A percentile compares a stretch with the other conserved stretches of the same genome.
Evolutionary conservation across 2,329 filamentous ascomycete genomes (phyloP).

Genomic region (Aspergillus neoniger): DNA sequence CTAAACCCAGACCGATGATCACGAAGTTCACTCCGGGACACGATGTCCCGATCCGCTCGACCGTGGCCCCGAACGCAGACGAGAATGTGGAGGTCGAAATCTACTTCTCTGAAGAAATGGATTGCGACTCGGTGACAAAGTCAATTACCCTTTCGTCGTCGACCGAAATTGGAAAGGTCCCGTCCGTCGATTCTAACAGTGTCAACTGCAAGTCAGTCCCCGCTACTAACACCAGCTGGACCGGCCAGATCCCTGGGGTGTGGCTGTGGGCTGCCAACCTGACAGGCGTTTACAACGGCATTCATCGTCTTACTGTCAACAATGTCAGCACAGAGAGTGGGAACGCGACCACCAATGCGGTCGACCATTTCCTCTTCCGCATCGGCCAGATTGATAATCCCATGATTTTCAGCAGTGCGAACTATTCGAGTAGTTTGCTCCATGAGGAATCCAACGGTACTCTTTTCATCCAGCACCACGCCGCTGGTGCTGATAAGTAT

Average conservation of each 20-base stretch:
- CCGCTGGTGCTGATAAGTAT: slow-evolving; percentile 62
- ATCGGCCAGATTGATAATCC: slow-evolving; percentile 60
- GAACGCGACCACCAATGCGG: slow-evolving; percentile 50
- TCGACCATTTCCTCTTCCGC: slow-evolving; percentile 60
- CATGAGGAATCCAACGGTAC: slow-evolving; percentile 43
- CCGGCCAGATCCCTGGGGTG: slow-evolving; percentile 54
- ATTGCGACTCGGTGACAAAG: slow-evolving; percentile 55
- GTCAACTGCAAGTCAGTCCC: slow-evolving; percentile 49
- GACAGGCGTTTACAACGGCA: slow-evolving; percentile 58
- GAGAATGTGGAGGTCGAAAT: slow-evolving; percentile 54
- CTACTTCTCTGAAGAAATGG: slow-evolving; percentile 61
- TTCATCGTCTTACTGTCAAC: slow-evolving; percentile 59
- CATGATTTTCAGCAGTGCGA: slow-evolving; percentile 59
- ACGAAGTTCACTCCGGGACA: slow-evolving; percentile 63
- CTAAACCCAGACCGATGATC: slow-evolving; percentile 56
- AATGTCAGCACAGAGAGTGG: slow-evolving; percentile 51
- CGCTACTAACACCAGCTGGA: slow-evolving; percentile 35
- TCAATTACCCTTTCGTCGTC: slow-evolving; percentile 56
- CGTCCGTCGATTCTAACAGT: slow-evolving; percentile 46
- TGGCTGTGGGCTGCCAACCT: slow-evolving; percentile 58
- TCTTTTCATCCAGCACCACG: slow-evolving; percentile 58
- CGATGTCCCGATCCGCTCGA: slow-evolving; percentile 57
- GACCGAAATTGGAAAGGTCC: slow-evolving; percentile 47
- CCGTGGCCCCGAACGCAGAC: slow-evolving; percentile 37
- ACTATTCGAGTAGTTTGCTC: slow-evolving; percentile 59